phyloP scores from a whole-genome alignment of 805 yeast species.

The Komagataella pseudopastoris region DNA sequence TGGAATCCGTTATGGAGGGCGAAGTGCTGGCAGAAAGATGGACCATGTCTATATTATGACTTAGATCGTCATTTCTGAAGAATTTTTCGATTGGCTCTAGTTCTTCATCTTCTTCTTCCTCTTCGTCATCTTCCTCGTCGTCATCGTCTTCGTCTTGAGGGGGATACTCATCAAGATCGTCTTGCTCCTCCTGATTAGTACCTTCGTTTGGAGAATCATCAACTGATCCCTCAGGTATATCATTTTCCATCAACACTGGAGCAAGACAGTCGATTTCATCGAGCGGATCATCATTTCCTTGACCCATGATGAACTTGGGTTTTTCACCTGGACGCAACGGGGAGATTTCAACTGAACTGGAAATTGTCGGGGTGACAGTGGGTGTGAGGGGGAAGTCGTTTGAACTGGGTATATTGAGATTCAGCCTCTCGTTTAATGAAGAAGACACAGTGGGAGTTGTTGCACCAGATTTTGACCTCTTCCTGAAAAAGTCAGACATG shows the following conservation, averaged over 20 bases:
- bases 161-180: slow-evolving; percentile 8
- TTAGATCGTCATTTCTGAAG: slow-evolving; percentile 16
- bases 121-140: slow-evolving; percentile 14
- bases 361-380: neutral
- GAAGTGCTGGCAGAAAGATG: neutral
- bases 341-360: neutral
- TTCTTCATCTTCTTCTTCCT: slow-evolving; percentile 11
- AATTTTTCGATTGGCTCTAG: slow-evolving; percentile 7
- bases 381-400: neutral
- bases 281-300: neutral
- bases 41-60: slow-evolving; percentile 5
- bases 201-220: neutral
- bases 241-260: neutral
- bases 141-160: slow-evolving; percentile 14
- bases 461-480: neutral
- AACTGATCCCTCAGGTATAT: neutral
- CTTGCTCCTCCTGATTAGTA: slow-evolving; percentile 4
- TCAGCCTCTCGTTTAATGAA: neutral
- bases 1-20: neutral
- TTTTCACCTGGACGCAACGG: neutral
- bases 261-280: neutral
- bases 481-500: neutral
- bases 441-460: neutral
- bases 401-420: neutral
- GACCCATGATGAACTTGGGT: neutral